phyloP scores from a whole-genome alignment of 257 asterid species.

The Penstemon davidsonii region DNA sequence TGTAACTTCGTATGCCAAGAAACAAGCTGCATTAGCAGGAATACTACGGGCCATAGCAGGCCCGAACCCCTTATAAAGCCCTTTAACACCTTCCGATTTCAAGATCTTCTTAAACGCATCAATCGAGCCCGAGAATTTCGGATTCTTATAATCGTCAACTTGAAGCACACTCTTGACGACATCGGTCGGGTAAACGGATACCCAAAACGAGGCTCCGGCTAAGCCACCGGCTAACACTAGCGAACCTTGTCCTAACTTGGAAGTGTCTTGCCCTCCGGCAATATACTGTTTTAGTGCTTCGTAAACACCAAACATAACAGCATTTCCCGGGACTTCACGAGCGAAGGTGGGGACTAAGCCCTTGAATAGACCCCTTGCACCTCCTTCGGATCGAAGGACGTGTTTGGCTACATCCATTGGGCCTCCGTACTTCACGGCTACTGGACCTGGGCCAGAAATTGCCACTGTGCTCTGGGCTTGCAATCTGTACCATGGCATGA shows the following conservation, averaged over 20 bases:
- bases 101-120: constrained; percentile 74
- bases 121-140: constrained; percentile 61
- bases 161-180: constrained; percentile 79
- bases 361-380: constrained; percentile 69
- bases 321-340: constrained; percentile 86
- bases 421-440: constrained; percentile 61
- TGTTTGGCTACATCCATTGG: constrained; percentile 86
- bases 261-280: constrained; percentile 75
- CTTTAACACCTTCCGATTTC: constrained; percentile 68
- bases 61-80: constrained; percentile 83
- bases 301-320: constrained; percentile 83
- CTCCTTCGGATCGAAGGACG: constrained; percentile 64
- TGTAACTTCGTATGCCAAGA: constrained; percentile 81
- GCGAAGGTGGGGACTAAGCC: constrained; percentile 74
- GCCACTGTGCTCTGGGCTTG: constrained; percentile 80
- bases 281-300: constrained; percentile 70
- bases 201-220: constrained; percentile 82
- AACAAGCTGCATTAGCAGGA: constrained; percentile 89
- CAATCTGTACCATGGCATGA: constrained; percentile 45
- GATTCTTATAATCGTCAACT: constrained; percentile 73
- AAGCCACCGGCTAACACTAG: constrained; percentile 70
- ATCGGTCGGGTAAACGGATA: constrained; percentile 70
- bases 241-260: constrained; percentile 65
- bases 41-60: constrained; percentile 90
- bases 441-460: constrained; percentile 37